Conservation (phyloP, 805 yeast species). For the Lachancea nothofagi region DNA sequence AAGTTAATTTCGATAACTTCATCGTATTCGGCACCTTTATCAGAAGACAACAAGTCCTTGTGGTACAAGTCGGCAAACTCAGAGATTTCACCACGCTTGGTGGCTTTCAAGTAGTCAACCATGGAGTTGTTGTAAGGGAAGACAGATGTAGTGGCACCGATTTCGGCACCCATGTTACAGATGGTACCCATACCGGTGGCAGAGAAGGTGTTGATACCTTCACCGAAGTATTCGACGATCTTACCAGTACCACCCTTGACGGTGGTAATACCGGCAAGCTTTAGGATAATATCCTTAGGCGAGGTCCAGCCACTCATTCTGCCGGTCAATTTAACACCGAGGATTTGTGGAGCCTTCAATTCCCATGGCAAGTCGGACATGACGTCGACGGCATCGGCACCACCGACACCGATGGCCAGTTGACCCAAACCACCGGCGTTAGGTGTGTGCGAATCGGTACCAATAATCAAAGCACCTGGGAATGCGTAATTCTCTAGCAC, state of each 20-base stretch:
- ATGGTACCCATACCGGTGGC: slow-evolving; percentile 99
- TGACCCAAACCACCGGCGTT: slow-evolving; percentile 98
- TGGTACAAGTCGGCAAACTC: slow-evolving; percentile 71
- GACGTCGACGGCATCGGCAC: slow-evolving; percentile 98
- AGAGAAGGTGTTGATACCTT: slow-evolving; percentile 85
- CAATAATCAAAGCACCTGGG: slow-evolving; percentile 95
- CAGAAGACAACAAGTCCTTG: slow-evolving; percentile 70
- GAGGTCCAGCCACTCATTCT: slow-evolving; percentile 91
- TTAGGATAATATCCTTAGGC: slow-evolving; percentile 92
- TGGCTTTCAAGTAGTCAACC: slow-evolving; percentile 79
- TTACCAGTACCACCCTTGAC: slow-evolving; percentile 98
- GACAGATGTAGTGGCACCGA: slow-evolving; percentile 96
- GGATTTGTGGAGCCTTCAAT: slow-evolving; percentile 90
- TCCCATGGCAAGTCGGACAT: slow-evolving; percentile 95
- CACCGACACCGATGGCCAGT: slow-evolving; percentile 98
- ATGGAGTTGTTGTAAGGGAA: slow-evolving; percentile 94
- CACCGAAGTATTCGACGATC: slow-evolving; percentile 94
- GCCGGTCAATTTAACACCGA: slow-evolving; percentile 95
- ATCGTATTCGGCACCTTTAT: slow-evolving; percentile 90
- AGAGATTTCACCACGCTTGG: slow-evolving; percentile 80
- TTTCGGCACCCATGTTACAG: slow-evolving; percentile 99
- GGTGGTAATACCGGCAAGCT: slow-evolving; percentile 88
- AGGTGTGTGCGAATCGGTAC: slow-evolving; percentile 97
- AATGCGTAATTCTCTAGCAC: slow-evolving; percentile 93
- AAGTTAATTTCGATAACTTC: slow-evolving; percentile 87